phyloP scores from a whole-genome alignment of 2,329 filamentous ascomycete genomes.

The Trichoderma guizhouense region DNA sequence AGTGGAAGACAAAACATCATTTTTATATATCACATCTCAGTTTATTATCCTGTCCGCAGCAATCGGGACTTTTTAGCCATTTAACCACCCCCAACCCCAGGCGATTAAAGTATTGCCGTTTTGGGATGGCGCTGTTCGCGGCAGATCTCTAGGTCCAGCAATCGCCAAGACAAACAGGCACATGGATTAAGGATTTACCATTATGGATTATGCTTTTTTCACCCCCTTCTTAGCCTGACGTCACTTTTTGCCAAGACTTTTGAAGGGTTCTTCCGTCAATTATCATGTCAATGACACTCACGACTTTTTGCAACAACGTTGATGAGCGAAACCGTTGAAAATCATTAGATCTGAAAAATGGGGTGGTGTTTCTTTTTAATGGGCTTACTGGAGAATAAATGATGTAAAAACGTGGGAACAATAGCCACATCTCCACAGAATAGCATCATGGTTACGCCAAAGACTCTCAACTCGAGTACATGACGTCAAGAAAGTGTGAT shows the following conservation, averaged over 20 bases:
- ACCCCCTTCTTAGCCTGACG: not conserved
- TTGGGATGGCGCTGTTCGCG: not conserved
- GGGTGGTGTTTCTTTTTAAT: not conserved
- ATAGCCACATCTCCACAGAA: not conserved
- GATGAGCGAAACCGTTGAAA: not conserved
- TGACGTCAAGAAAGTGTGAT: not conserved
- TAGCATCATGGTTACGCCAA: conserved; percentile 14
- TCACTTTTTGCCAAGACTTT: not conserved
- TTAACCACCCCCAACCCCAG: not conserved
- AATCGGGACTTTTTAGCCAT: not conserved
- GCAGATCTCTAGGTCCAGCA: not conserved
- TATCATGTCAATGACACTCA: not conserved
- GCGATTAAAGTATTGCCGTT: not conserved
- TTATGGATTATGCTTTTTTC: not conserved
- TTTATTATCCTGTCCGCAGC: not conserved
- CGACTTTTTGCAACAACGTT: not conserved
- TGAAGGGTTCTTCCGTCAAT: not conserved
- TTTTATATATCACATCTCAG: not conserved
- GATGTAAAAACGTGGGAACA: not conserved
- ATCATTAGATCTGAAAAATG: not conserved
- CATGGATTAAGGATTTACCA: not conserved
- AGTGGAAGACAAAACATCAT: too few species aligned
- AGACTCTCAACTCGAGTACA: not conserved
- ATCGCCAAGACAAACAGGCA: not conserved
- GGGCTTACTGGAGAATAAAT: not conserved